A percentile compares a stretch with the other conserved stretches of the same genome.
phyloP scores from a whole-genome alignment of 441 rosid genomes.

The Erodium texanum region DNA sequence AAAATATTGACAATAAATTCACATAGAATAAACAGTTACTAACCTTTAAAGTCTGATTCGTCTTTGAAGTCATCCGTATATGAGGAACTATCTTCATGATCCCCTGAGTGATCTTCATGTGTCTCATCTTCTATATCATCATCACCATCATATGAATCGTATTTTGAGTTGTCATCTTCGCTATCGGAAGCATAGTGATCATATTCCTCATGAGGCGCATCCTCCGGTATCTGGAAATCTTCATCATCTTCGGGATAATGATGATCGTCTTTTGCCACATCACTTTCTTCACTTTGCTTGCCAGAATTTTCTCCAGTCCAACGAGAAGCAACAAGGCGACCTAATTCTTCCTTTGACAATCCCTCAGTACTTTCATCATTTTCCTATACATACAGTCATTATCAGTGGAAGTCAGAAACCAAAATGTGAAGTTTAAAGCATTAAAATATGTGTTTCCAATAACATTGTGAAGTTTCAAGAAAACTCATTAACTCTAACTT shows the following conservation, averaged over 20 bases:
- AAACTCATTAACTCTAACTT: background rate
- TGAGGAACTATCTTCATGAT: conserved; percentile 2
- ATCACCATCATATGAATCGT: conserved; percentile 27
- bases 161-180: conserved; percentile 47
- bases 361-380: conserved; percentile 36
- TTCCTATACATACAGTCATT: conserved; percentile 13
- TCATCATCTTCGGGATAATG: conserved; percentile 12
- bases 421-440: background rate
- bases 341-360: conserved; percentile 90
- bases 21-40: background rate
- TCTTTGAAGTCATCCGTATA: background rate
- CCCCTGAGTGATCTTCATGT: background rate
- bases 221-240: conserved; percentile 1
- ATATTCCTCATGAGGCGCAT: conserved; percentile 3
- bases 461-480: background rate
- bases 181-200: conserved; percentile 57
- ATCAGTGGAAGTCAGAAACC: background rate
- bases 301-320: conserved; percentile 79
- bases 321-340: conserved; percentile 91
- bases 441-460: background rate
- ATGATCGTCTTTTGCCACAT: conserved; percentile 21
- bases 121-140: conserved; percentile 6
- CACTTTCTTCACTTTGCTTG: conserved; percentile 32
- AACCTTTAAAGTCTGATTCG: background rate
- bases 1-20: background rate